Evolutionary conservation across 2,329 filamentous ascomycete species (phyloP).

Genomic region (Juglanconis oblonga): DNA sequence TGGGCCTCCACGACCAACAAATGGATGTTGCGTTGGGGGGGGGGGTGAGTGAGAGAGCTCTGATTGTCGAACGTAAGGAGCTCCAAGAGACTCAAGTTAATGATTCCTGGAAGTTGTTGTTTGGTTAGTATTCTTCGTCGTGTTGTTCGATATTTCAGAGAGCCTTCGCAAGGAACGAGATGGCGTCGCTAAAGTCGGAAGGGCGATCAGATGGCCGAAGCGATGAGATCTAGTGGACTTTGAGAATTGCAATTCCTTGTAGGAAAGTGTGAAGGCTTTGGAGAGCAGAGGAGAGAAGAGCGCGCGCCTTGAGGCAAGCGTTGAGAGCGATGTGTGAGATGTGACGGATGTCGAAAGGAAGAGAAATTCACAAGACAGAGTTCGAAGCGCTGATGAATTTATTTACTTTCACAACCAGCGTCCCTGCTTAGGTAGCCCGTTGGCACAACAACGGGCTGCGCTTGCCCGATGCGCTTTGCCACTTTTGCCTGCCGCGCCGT

Average conservation of each 20-base stretch:
- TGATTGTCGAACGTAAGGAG: conserved; percentile 42
- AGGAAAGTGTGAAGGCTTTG: conserved; percentile 25
- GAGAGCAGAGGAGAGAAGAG: conserved; percentile 10
- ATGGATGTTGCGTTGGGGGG: conserved; percentile 40
- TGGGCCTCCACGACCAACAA: conserved; percentile 45
- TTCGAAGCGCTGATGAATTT: not conserved
- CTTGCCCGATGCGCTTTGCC: no score
- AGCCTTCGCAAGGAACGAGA: conserved; percentile 39
- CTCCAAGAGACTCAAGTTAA: conserved; percentile 60
- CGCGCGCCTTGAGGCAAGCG: not conserved
- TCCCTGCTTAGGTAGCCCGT: conserved; percentile 16
- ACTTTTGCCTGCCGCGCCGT: no score
- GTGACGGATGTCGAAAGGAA: conserved; percentile 13
- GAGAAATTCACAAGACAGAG: not conserved
- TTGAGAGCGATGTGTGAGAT: not conserved
- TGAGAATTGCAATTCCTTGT: conserved; percentile 28
- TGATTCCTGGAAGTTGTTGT: conserved; percentile 48
- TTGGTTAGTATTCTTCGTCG: conserved; percentile 41
- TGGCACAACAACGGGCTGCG: conserved; percentile 35
- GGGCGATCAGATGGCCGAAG: conserved; percentile 46
- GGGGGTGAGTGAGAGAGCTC: conserved; percentile 34
- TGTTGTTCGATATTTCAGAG: conserved; percentile 46
- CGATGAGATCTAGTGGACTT: conserved; percentile 49
- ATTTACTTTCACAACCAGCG: conserved; percentile 2
- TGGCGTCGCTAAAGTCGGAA: conserved; percentile 38